A percentile compares a stretch with the other conserved stretches of the same genome.
phyloP scores from a whole-genome alignment of 1,284 basidiomycete genomes.

The Violaceomyces palustris region DNA sequence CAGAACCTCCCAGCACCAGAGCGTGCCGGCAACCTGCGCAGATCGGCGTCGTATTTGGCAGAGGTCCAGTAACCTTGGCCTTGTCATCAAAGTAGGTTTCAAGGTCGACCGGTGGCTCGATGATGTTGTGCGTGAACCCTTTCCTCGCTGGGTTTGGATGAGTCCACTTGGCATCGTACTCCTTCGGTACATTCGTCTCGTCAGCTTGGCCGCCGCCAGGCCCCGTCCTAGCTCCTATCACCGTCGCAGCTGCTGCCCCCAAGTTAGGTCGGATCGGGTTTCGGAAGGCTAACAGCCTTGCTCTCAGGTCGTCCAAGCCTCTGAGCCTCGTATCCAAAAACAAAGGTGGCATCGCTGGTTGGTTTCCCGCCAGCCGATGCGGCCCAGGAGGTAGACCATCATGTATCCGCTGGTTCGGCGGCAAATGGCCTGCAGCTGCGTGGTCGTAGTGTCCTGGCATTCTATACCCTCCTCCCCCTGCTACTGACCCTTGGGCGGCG shows the following conservation, averaged over 20 bases:
- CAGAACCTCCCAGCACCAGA: constrained; percentile 29
- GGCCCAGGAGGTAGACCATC: constrained; percentile 19
- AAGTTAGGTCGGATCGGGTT: too few relatives aligned
- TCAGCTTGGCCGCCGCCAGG: too few relatives aligned
- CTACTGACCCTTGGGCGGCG: too few relatives aligned
- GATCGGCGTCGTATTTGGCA: constrained; percentile 45
- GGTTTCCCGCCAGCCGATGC: constrained; percentile 5
- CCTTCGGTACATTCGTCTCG: constrained; percentile 16
- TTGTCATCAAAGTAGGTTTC: constrained; percentile 40
- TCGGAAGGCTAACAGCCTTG: too few relatives aligned
- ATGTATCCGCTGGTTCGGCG: constrained; percentile 8
- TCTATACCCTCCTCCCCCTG: too few relatives aligned
- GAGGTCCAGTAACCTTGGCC: constrained; percentile 28
- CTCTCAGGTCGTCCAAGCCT: too few relatives aligned
- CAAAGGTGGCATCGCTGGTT: too few relatives aligned
- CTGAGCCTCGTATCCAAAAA: too few relatives aligned
- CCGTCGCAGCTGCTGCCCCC: too few relatives aligned
- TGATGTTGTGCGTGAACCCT: constrained; percentile 29
- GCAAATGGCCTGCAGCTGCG: too few relatives aligned
- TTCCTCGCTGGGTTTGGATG: constrained; percentile 21
- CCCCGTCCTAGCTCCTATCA: too few relatives aligned
- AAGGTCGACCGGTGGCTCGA: constrained; percentile 46
- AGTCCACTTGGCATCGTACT: constrained; percentile 30
- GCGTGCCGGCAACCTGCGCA: constrained; percentile 38
- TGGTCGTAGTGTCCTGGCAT: too few relatives aligned